Evolutionary conservation across 768 basidiomycete species (phyloP).

Genomic region (Russula lepida): DNA sequence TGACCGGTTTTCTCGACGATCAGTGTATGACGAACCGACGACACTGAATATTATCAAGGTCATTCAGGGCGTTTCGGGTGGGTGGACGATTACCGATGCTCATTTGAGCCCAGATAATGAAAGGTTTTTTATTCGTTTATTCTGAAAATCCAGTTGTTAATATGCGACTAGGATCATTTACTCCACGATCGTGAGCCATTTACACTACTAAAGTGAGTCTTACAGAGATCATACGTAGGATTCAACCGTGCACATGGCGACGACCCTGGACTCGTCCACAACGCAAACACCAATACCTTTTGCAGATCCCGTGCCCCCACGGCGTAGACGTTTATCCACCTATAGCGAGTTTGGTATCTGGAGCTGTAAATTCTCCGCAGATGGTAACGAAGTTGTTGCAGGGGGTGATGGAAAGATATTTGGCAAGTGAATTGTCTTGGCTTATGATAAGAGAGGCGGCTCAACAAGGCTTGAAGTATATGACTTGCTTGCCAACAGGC

Average conservation of each 20-base stretch:
- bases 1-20: conserved; percentile 18
- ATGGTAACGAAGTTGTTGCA: conserved; percentile 91
- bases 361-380: conserved; percentile 93
- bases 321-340: conserved; percentile 27
- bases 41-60: conserved; percentile 48
- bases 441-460: background rate
- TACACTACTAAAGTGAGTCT: background rate
- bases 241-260: conserved; percentile 68
- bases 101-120: conserved; percentile 86
- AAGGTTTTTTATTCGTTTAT: conserved; percentile 38
- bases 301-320: conserved; percentile 25
- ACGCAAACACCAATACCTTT: conserved; percentile 53
- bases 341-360: conserved; percentile 66
- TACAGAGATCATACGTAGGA: conserved; percentile 36
- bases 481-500: conserved; percentile 71
- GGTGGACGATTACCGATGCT: conserved; percentile 94
- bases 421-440: conserved; percentile 33
- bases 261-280: conserved; percentile 52
- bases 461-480: conserved; percentile 50
- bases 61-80: conserved; percentile 65
- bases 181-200: conserved; percentile 64
- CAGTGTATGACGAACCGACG: conserved; percentile 38
- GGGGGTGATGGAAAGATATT: conserved; percentile 81
- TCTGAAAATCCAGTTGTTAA: conserved; percentile 1
- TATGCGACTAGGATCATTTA: conserved; percentile 68